Conservation (phyloP, 2,329 filamentous ascomycete species). For the Exophiala bonariae region DNA sequence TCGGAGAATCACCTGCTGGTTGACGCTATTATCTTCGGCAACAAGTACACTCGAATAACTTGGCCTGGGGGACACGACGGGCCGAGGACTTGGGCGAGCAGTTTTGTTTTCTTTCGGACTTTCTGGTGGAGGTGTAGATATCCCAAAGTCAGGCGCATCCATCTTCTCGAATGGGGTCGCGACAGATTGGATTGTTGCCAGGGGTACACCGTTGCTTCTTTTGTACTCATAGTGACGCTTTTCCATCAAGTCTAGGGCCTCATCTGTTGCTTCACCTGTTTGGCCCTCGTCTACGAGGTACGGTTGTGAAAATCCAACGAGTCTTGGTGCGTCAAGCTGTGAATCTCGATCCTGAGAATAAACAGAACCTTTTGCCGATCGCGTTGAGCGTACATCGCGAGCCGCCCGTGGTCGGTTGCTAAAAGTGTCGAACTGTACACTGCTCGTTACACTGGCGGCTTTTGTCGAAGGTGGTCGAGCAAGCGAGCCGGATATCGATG, state of each 20-base stretch:
- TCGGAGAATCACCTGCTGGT: constrained; percentile 61
- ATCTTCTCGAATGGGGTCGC: constrained; percentile 2
- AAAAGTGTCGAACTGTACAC: constrained; percentile 14
- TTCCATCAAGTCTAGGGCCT: background rate
- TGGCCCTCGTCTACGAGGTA: constrained; percentile 37
- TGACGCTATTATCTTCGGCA: constrained; percentile 72
- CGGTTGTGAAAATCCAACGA: constrained; percentile 79
- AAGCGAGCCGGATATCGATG: constrained; percentile 21
- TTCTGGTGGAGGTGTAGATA: background rate
- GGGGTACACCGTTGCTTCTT: background rate
- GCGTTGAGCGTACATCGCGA: constrained; percentile 7
- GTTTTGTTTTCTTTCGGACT: constrained; percentile 59
- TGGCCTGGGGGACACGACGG: background rate
- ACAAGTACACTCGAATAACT: constrained; percentile 70
- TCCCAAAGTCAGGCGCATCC: background rate
- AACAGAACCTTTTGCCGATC: constrained; percentile 7
- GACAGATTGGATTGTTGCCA: constrained; percentile 10
- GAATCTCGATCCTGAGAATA: constrained; percentile 40
- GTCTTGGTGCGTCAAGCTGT: constrained; percentile 53
- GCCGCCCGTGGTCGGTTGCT: constrained; percentile 8
- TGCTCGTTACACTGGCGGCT: constrained; percentile 9
- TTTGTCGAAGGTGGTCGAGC: constrained; percentile 5
- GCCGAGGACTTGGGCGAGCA: constrained; percentile 51
- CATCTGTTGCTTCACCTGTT: constrained; percentile 5
- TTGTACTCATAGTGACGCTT: background rate